Percentiles rank a stretch among this genome's conserved stretches.
These are phyloP conservation scores for Fusarium lyarnte DNA, from an alignment of 2,329 filamentous ascomycete genomes.

Conservation along the genomic window DNA sequence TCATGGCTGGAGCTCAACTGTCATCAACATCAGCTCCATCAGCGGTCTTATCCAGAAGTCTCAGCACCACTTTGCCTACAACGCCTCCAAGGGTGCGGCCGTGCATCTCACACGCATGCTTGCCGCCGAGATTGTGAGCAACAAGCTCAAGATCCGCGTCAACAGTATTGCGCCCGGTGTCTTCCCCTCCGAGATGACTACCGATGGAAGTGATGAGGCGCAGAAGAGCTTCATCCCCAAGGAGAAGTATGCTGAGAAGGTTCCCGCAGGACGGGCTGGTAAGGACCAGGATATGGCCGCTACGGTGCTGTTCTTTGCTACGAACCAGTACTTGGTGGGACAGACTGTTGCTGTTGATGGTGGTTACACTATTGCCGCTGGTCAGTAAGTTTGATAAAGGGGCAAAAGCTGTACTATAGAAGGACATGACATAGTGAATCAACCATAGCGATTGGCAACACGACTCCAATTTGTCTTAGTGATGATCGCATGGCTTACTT, in stretches of 20 bases:
- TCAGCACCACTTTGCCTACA: conserved; percentile 74
- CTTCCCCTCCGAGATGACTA: conserved; percentile 77
- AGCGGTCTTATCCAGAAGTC: conserved; percentile 70
- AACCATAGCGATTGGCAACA: neutral
- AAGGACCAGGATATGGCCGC: conserved; percentile 76
- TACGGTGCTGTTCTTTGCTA: conserved; percentile 65
- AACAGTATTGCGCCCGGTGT: conserved; percentile 79
- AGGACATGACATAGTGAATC: neutral
- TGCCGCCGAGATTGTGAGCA: conserved; percentile 66
- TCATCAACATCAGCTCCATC: conserved; percentile 76
- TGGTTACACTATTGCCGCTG: conserved; percentile 54
- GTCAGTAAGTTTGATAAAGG: conserved; percentile 1
- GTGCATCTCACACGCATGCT: conserved; percentile 73
- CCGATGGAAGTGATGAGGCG: conserved; percentile 55
- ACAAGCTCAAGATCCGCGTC: conserved; percentile 71
- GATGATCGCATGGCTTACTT: neutral
- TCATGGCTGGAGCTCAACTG: conserved; percentile 63
- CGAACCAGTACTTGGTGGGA: conserved; percentile 57
- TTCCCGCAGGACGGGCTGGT: conserved; percentile 74
- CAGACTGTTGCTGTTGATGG: conserved; percentile 57
- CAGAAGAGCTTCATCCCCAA: conserved; percentile 69
- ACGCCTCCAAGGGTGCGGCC: conserved; percentile 70
- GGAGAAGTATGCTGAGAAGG: conserved; percentile 66
- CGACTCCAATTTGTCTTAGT: fast-evolving
- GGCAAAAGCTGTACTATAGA: neutral